Evolutionary conservation across 2,329 filamentous ascomycete genomes (phyloP), one percentile per base, ranked within the genome.

Genomic region (Harringtonia aguacate): DNA sequence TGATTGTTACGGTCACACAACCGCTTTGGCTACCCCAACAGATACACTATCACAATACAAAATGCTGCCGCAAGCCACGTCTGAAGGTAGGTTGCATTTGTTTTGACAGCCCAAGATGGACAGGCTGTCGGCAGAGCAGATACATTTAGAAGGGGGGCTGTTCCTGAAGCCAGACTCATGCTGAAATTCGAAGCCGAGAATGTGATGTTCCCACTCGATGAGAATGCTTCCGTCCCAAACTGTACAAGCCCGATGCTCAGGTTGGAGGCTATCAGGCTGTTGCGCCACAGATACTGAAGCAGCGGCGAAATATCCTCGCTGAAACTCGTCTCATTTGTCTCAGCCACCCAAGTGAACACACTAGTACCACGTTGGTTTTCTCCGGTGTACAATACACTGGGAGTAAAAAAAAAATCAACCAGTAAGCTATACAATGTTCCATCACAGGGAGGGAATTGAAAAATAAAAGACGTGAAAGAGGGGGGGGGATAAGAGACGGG

Each of bases 241-340:
- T 45, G 27, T 13, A 45, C 27, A 1, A 45, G 18, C 8, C 43
- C 43, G 8, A n/a, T n/a, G n/a, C n/a, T n/a, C n/a, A 45, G 27
- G 17, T 27, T 15, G 7, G 18, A 8, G n/a, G n/a, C 17, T 4
- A 45, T 21, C 8, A 45, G 28, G 4, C 13, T 15, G 21, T 45
- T 31, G 10, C 43, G 43, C 43, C 43, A 45, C 4, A 45, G 39
- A 14, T 45, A 45, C 20, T 45, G 43, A 33, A 45, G 13, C n/a
- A 45, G n/a, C 12, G 43, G 43, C 27, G 43, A 45, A 3, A 45
- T 14, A 6, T 45, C 43, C 15, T 41, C 18, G 8, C 21, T n/a
- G 15, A 45, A 45, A 6, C n/a, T 22, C 4, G 38, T 41, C 12
- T 27, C 17, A 21, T 41, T 37, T 12, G 18, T 13, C 12, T 29